Conservation (phyloP, 2,329 filamentous ascomycete genomes). For the Diplodia intermedia region DNA sequence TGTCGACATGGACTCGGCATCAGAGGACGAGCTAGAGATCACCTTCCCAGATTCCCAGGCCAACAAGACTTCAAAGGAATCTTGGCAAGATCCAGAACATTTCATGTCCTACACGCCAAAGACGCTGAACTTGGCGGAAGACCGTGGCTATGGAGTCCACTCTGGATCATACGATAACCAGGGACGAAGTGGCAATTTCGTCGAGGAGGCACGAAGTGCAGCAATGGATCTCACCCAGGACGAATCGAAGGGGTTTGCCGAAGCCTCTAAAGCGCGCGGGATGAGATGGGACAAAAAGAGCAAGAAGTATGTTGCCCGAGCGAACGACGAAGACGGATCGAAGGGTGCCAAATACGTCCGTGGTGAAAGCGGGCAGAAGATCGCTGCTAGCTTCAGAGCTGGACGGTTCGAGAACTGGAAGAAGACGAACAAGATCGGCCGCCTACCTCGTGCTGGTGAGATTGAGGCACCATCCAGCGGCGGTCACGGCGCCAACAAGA, state of each 20-base stretch:
- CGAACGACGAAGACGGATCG: conserved; percentile 94
- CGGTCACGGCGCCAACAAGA: conserved; percentile 49
- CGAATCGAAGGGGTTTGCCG: conserved; percentile 81
- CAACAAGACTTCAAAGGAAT: conserved; percentile 46
- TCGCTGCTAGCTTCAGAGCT: conserved; percentile 89
- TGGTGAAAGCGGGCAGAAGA: conserved; percentile 94
- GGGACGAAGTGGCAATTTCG: conserved; percentile 71
- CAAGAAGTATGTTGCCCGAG: conserved; percentile 90
- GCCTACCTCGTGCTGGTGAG: conserved; percentile 83
- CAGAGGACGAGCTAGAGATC: conserved; percentile 62
- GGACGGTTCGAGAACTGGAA: conserved; percentile 94
- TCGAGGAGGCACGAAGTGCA: conserved; percentile 82
- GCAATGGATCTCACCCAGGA: conserved; percentile 95
- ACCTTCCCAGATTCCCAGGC: conserved; percentile 52
- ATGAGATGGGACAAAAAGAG: conserved; percentile 98
- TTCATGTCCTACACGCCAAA: conserved; percentile 97
- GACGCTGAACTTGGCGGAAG: conserved; percentile 80
- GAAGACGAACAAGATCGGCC: conserved; percentile 79
- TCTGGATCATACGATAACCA: conserved; percentile 68
- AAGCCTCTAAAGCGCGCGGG: conserved; percentile 71
- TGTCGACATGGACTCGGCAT: conserved; percentile 49
- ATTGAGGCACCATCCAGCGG: conserved; percentile 63
- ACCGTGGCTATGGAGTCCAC: conserved; percentile 92
- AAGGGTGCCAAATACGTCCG: conserved; percentile 75
- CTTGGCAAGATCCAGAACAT: conserved; percentile 83